Base-by-base conservation (phyloP, 2,329 filamentous ascomycete genomes). In the Teratosphaeria nubilosa region DNA sequence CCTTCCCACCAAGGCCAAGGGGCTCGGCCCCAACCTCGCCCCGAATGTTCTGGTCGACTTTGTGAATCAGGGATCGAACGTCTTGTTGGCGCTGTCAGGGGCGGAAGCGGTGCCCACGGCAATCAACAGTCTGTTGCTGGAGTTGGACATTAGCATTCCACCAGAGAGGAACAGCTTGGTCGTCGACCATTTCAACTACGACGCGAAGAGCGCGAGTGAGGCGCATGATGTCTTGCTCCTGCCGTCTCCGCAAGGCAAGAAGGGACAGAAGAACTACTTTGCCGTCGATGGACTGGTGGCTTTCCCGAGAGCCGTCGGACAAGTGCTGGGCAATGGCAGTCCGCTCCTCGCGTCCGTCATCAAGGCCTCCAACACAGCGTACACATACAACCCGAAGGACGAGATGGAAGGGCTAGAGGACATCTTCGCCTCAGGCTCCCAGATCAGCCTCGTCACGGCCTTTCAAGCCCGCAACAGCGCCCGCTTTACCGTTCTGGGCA, bases 101-200 rank as follows among this genome's bases (percentile, higher is more conserved):
- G 82, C 83, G 58, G 77, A 82, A 54, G 75, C 86, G 16, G 86
- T 87, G 2, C 85, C 92, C 14, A 84, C 83, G 57, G 84, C 88
- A 53, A 77, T 96, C 66, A 84, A 85, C 64, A 87, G 87, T 50
- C 80, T 95, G 58, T 87, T 97, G 55, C 78, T 88, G 68, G 91
- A 97, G 75, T 81, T 96, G 72, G 92, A 96, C 71, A 88, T 99
- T 69, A 80, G 86, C 65, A 83, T 96, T n/a, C 90, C 94, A 45
- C 76, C 84, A 37, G 92, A 96, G 75, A 89, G 91, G 69, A 90
- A 87, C 58, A 86, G 89, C 58, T 79, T 92, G 59, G 87, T 96
- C 5, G 86, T 97, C 61, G 94, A 97, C 75, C 94, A 99, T 79
- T 96, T 97, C 84, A 88, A 90, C 77, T 94, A 94, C 76, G 92